These are phyloP conservation scores for Blastocystis sp. DNA, from an alignment of 352 stramenopile genomes.

Conservation along the genomic window DNA sequence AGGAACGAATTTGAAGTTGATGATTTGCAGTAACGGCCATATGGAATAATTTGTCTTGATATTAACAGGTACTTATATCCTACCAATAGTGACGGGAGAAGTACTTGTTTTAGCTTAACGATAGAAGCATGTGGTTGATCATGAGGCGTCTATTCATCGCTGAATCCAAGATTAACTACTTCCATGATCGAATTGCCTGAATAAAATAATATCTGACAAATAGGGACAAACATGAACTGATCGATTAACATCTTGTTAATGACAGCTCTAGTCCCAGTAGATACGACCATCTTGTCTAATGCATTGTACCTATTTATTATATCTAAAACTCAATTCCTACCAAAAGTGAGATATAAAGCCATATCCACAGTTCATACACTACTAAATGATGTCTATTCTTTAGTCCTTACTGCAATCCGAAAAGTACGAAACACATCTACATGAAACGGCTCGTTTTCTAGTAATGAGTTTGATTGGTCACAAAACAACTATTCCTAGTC, in stretches of 20 bases:
- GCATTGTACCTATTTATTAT: constrained; percentile 35
- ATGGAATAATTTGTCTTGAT: constrained; percentile 61
- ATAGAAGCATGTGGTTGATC: constrained; percentile 40
- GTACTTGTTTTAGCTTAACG: constrained; percentile 4
- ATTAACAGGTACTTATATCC: background rate
- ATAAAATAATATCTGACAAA: constrained; percentile 57
- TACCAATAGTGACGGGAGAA: background rate
- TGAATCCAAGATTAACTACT: background rate
- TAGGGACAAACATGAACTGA: constrained; percentile 21
- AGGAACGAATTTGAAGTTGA: constrained; percentile 66
- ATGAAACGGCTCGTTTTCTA: background rate
- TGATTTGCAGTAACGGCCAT: constrained; percentile 54
- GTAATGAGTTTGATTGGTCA: background rate
- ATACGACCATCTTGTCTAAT: constrained; percentile 28
- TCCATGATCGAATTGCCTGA: constrained; percentile 62
- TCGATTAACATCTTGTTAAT: constrained; percentile 60
- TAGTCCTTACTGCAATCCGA: constrained; percentile 5
- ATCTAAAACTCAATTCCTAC: background rate
- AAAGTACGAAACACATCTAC: constrained; percentile 52
- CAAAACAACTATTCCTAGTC: background rate
- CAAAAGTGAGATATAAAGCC: constrained; percentile 58
- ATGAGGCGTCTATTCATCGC: background rate
- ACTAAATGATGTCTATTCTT: background rate
- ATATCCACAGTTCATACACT: constrained; percentile 66
- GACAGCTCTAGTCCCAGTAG: background rate